Conservation (phyloP, 306 rosid genomes). For the Corylus americana region DNA sequence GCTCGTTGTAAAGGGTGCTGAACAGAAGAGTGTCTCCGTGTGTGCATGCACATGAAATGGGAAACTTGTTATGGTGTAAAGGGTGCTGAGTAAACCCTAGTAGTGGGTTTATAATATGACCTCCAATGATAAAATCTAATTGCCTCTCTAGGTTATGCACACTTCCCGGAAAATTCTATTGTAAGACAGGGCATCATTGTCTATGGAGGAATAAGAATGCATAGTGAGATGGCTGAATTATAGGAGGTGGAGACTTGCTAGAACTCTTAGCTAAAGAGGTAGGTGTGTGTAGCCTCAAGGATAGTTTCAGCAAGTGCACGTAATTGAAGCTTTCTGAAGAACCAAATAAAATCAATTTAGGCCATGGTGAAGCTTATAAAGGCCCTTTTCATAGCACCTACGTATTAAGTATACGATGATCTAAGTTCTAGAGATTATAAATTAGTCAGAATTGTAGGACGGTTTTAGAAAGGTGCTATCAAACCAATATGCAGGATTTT, state of each 20-base stretch:
- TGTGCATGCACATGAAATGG: neutral
- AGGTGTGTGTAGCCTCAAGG: neutral
- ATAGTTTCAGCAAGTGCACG: neutral
- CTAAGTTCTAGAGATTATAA: neutral
- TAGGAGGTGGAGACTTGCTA: neutral
- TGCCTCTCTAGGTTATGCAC: too few relatives aligned
- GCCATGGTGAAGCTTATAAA: neutral
- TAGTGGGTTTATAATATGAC: neutral
- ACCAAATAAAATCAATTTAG: neutral
- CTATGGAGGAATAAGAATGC: neutral
- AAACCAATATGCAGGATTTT: neutral
- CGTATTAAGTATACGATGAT: neutral
- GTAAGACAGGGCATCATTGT: neutral
- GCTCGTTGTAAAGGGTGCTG: neutral
- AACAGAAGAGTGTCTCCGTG: neutral
- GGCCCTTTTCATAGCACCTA: too few relatives aligned
- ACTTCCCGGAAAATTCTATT: too few relatives aligned
- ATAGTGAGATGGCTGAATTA: neutral
- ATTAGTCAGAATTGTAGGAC: neutral
- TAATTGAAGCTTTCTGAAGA: slow-evolving; percentile 1
- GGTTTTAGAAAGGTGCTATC: neutral
- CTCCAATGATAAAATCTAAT: neutral
- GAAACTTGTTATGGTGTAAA: neutral
- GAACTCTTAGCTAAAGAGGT: neutral
- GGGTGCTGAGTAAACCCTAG: neutral